phyloP scores from a whole-genome alignment of 805 yeast species.

The Sugiyamaella smithiae region DNA sequence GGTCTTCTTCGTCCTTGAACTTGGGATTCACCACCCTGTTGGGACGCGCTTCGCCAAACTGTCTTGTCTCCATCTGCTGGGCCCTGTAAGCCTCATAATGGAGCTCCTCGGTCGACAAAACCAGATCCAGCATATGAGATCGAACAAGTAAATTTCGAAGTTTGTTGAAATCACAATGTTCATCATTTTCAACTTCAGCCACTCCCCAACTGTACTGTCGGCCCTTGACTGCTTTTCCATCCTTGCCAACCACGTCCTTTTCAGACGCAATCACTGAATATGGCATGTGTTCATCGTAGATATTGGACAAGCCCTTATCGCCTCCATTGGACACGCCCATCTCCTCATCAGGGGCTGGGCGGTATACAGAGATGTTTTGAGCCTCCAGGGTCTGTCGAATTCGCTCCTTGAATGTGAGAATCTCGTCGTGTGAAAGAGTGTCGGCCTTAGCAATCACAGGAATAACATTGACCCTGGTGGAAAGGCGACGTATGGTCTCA shows the following conservation, averaged over 20 bases:
- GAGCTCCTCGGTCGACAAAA: conserved; percentile 64
- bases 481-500: conserved; percentile 65
- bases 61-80: conserved; percentile 52
- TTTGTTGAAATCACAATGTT: conserved; percentile 71
- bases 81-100: conserved; percentile 70
- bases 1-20: conserved; percentile 94
- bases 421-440: conserved; percentile 58
- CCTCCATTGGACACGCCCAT: conserved; percentile 32
- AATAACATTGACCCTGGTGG: conserved; percentile 70
- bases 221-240: conserved; percentile 59
- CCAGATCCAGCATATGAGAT: conserved; percentile 72
- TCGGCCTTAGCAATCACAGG: conserved; percentile 85
- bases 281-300: conserved; percentile 49
- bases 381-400: conserved; percentile 50
- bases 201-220: conserved; percentile 83
- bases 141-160: conserved; percentile 65
- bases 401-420: conserved; percentile 50
- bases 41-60: conserved; percentile 38
- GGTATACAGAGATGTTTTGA: conserved; percentile 57
- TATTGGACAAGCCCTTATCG: conserved; percentile 15
- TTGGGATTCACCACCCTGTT: conserved; percentile 68
- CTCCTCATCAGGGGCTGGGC: conserved; percentile 44
- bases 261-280: conserved; percentile 71
- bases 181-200: conserved; percentile 74
- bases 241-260: conserved; percentile 41